These are phyloP conservation scores for Aspergillus felis DNA, from an alignment of 2,329 filamentous ascomycete species.

Conservation along the genomic window DNA sequence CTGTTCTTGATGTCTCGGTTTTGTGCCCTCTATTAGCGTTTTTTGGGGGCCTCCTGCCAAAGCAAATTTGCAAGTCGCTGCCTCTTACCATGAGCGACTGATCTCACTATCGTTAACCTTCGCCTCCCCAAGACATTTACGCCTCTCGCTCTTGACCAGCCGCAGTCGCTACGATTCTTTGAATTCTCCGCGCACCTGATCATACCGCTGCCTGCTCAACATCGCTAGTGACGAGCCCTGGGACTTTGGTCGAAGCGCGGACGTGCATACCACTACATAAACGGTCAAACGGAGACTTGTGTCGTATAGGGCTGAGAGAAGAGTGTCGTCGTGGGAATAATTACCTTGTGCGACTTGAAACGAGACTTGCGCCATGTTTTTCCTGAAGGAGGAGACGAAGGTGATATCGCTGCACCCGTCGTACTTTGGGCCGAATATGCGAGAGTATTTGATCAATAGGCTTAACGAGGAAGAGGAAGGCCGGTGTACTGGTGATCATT, in stretches of 20 bases:
- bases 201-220: background rate
- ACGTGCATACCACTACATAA: background rate
- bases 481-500: conserved; percentile 91
- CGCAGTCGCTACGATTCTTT: background rate
- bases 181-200: background rate
- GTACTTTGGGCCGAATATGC: conserved; percentile 92
- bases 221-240: background rate
- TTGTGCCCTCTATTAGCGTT: background rate
- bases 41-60: background rate
- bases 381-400: conserved; percentile 94
- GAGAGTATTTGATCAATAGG: conserved; percentile 83
- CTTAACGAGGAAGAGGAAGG: conserved; percentile 92
- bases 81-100: background rate
- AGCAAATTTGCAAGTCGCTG: background rate
- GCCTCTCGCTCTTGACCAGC: background rate
- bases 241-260: background rate
- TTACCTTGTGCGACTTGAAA: background rate
- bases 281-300: background rate
- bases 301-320: background rate
- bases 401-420: conserved; percentile 93
- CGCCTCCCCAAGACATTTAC: background rate
- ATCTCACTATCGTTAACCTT: background rate
- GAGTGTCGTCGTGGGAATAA: background rate
- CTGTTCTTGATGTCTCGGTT: background rate
- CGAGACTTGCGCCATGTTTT: conserved; percentile 69